phyloP scores from a whole-genome alignment of 2,329 filamentous ascomycete genomes.

The Botrytis aclada region DNA sequence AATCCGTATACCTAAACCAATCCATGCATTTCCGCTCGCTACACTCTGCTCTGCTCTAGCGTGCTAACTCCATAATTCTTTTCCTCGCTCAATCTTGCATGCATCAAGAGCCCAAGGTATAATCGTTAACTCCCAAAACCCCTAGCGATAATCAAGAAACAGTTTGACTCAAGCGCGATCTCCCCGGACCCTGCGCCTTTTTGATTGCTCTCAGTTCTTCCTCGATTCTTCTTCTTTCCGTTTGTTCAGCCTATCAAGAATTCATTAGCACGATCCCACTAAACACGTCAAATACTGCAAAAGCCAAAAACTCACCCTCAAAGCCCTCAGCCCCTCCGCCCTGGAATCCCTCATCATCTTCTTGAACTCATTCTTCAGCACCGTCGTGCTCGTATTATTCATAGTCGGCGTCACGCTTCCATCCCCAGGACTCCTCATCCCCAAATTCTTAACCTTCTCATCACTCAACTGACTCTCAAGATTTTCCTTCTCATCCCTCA shows the following conservation, averaged over 20 bases:
- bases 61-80: not conserved
- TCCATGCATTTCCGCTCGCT: not conserved
- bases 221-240: constrained; percentile 66
- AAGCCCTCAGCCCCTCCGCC: constrained; percentile 59
- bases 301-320: constrained; percentile 54
- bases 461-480: constrained; percentile 64
- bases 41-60: not conserved
- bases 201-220: constrained; percentile 53
- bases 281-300: not conserved
- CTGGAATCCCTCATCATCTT: constrained; percentile 76
- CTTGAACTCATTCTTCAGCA: constrained; percentile 72
- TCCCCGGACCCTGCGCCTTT: constrained; percentile 36
- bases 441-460: constrained; percentile 65
- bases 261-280: constrained; percentile 9
- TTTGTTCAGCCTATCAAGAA: constrained; percentile 61
- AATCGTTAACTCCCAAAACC: not conserved
- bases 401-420: constrained; percentile 33
- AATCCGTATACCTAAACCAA: not conserved
- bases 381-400: constrained; percentile 57
- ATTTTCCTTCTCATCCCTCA: constrained; percentile 61
- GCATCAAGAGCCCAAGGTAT: not conserved
- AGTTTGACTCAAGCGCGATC: constrained; percentile 38
- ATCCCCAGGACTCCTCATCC: constrained; percentile 52
- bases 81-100: not conserved
- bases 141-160: constrained; percentile 9